Conservation (phyloP, 2,329 filamentous ascomycete species). For the Aspergillus japonicus region DNA sequence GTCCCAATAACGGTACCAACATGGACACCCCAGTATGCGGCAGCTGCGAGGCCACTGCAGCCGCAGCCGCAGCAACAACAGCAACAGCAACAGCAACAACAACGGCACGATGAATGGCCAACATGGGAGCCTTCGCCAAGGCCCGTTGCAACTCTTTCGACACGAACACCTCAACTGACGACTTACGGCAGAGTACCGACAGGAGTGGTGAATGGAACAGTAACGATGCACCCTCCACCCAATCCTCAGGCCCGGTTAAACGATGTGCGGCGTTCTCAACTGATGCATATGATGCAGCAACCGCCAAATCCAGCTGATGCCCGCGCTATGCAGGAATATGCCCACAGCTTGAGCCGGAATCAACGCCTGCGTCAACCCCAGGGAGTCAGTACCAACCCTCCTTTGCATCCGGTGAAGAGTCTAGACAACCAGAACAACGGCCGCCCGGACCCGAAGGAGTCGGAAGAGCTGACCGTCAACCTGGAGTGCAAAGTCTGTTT, state of each 20-base stretch:
- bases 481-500: constrained; percentile 56
- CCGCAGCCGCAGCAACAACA: background rate
- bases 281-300: background rate
- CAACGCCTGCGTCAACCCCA: constrained; percentile 5
- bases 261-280: background rate
- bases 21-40: background rate
- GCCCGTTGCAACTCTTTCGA: background rate
- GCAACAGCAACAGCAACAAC: background rate
- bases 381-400: background rate
- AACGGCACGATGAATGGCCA: background rate
- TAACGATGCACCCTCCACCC: background rate
- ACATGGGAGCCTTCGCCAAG: background rate
- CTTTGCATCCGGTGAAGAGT: constrained; percentile 24
- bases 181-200: background rate
- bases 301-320: constrained; percentile 1
- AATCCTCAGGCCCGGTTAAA: background rate
- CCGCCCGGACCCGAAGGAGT: constrained; percentile 49
- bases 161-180: background rate
- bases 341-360: constrained; percentile 5
- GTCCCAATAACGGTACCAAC: background rate
- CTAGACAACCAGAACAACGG: constrained; percentile 48
- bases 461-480: constrained; percentile 51
- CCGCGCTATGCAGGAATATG: constrained; percentile 12
- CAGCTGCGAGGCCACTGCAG: background rate
- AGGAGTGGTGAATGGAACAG: background rate